Base-by-base conservation (phyloP, 805 yeast genomes). In the Blastobotrys americana region DNA sequence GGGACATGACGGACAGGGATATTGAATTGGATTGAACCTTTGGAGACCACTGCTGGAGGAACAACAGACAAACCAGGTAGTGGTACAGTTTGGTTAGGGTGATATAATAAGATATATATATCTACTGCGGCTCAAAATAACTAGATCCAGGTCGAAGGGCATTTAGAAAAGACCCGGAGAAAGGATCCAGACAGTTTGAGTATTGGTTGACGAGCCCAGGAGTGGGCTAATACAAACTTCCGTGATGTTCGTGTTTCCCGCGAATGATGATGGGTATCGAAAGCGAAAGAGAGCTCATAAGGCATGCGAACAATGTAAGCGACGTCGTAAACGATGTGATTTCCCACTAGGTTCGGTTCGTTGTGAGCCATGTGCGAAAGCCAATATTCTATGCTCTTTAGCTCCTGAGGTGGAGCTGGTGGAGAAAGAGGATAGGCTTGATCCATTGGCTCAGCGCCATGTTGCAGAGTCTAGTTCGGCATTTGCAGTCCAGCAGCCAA, bases 161-260 rank as follows among this genome's bases (percentile, higher is more conserved):
- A n/a, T n/a, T n/a, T n/a, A n/a, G n/a, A n/a, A n/a, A n/a, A n/a
- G n/a, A n/a, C n/a, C n/a, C n/a, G n/a, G n/a, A n/a, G n/a, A n/a
- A n/a, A n/a, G n/a, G n/a, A n/a, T n/a, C n/a, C n/a, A n/a, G n/a
- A n/a, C n/a, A n/a, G n/a, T n/a, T n/a, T n/a, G n/a, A n/a, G n/a
- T n/a, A n/a, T n/a, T n/a, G n/a, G n/a, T n/a, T n/a, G n/a, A n/a
- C n/a, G n/a, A n/a, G n/a, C n/a, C n/a, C n/a, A n/a, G n/a, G n/a
- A n/a, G n/a, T n/a, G n/a, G n/a, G n/a, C n/a, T n/a, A n/a, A n/a
- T n/a, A n/a, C n/a, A n/a, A n/a, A n/a, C n/a, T n/a, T n/a, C n/a
- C n/a, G n/a, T n/a, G 16, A 67, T 67, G 69, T 60, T 62, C 52
- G 73, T 68, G 43, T 68, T 68, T 42, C 72, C 72, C 3, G 72